Conservation (phyloP, 208 protist species). For the Wallacemonas collosoma region DNA sequence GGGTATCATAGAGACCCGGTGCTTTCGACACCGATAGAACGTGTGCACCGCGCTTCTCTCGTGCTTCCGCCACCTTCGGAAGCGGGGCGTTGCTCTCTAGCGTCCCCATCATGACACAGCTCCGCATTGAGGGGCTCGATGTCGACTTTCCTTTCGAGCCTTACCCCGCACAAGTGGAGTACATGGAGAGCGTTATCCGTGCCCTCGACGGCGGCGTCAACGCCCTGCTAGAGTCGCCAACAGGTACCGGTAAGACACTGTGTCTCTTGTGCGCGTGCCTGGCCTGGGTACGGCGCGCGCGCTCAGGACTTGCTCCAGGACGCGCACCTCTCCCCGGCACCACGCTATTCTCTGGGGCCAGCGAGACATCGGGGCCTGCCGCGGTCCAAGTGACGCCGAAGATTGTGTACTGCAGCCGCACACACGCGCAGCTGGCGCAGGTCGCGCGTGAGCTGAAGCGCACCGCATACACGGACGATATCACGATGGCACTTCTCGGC, state of each 20-base stretch:
- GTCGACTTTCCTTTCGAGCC: constrained; percentile 93
- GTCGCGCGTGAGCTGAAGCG: constrained; percentile 96
- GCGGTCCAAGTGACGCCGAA: constrained; percentile 9
- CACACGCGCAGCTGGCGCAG: constrained; percentile 98
- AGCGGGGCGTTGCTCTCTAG: neutral
- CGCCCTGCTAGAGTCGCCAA: constrained; percentile 97
- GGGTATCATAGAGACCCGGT: no score
- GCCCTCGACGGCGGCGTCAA: constrained; percentile 83
- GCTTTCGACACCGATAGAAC: no score
- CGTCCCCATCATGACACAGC: constrained; percentile 20
- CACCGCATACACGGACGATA: constrained; percentile 81
- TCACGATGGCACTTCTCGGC: constrained; percentile 92
- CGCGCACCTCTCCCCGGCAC: constrained; percentile 3
- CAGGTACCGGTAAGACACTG: constrained; percentile 98
- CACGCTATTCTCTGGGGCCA: neutral
- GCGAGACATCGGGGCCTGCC: neutral
- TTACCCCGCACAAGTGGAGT: constrained; percentile 94
- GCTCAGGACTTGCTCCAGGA: neutral
- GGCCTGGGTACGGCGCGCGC: constrained; percentile 72
- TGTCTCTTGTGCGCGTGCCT: constrained; percentile 96
- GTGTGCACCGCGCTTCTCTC: no score
- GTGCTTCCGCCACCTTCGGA: no score
- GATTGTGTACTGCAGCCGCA: constrained; percentile 97
- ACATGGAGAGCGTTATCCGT: constrained; percentile 94
- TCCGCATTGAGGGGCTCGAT: constrained; percentile 52